Percentiles rank a stretch among this genome's conserved stretches.
phyloP scores from a whole-genome alignment of 768 basidiomycete species.

The Mycena pura region DNA sequence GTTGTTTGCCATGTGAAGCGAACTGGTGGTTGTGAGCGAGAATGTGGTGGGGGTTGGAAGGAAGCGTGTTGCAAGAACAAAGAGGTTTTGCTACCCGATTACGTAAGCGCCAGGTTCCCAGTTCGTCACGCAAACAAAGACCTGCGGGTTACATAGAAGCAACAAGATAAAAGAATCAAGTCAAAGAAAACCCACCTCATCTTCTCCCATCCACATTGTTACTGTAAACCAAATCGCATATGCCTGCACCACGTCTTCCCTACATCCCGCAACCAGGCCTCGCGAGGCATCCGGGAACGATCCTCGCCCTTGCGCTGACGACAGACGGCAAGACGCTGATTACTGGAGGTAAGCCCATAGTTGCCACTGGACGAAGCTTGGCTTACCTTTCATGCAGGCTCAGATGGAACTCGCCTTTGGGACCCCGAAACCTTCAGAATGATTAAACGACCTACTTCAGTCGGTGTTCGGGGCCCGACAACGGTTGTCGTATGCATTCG shows the following conservation, averaged over 20 bases:
- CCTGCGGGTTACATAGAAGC: too few relatives aligned
- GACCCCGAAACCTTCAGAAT: background rate
- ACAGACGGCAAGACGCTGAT: constrained; percentile 8
- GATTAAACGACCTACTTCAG: background rate
- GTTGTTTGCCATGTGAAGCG: too few relatives aligned
- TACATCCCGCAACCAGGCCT: constrained; percentile 8
- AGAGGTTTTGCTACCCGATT: too few relatives aligned
- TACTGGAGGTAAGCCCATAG: constrained; percentile 12
- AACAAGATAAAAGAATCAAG: too few relatives aligned
- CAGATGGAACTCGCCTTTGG: constrained; percentile 6
- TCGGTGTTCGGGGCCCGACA: constrained; percentile 4
- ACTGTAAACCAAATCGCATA: background rate
- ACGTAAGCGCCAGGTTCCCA: too few relatives aligned
- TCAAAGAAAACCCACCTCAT: too few relatives aligned
- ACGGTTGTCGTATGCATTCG: constrained; percentile 2
- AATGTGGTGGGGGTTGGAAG: too few relatives aligned
- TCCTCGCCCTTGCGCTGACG: constrained; percentile 9
- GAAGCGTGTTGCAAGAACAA: too few relatives aligned
- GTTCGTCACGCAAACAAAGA: too few relatives aligned
- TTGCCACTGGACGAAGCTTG: background rate
- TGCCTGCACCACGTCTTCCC: constrained; percentile 7
- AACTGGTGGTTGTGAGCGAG: too few relatives aligned
- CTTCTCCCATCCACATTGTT: background rate
- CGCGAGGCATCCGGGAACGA: background rate
- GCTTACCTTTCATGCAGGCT: constrained; percentile 4